Conservation (phyloP, 352 stramenopile species). For the Phytophthora sp. region DNA sequence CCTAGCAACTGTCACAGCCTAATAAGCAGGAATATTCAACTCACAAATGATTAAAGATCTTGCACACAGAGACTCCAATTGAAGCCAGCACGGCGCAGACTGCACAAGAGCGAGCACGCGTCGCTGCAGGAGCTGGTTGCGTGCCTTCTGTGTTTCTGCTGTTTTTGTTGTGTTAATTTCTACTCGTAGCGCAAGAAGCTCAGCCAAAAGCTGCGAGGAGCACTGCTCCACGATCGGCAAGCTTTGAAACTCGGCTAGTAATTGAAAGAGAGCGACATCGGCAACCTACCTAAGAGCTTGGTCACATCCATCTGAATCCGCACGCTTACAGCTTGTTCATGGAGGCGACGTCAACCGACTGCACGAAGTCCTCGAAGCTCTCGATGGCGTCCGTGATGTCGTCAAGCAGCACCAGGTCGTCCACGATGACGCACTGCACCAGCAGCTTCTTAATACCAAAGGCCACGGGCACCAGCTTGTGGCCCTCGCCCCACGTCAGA, state of each 20-base stretch:
- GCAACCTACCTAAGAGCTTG: slow-evolving; percentile 34
- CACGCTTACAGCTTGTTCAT: slow-evolving; percentile 89
- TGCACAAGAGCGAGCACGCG: slow-evolving; percentile 19
- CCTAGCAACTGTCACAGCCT: not conserved
- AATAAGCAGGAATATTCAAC: not conserved
- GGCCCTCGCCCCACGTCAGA: slow-evolving; percentile 79
- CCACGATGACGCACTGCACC: slow-evolving; percentile 82
- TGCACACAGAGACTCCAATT: slow-evolving; percentile 14
- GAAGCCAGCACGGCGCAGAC: slow-evolving; percentile 16
- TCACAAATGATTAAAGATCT: slow-evolving; percentile 9
- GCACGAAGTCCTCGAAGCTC: slow-evolving; percentile 84
- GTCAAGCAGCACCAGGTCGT: slow-evolving; percentile 80
- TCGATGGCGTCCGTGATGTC: slow-evolving; percentile 87
- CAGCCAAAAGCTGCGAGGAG: slow-evolving; percentile 7
- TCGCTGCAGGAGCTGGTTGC: slow-evolving; percentile 10
- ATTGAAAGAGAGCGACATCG: not conserved
- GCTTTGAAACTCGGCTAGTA: slow-evolving; percentile 19
- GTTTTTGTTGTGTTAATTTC: slow-evolving; percentile 40
- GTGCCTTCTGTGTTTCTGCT: slow-evolving; percentile 30
- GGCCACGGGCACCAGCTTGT: slow-evolving; percentile 84
- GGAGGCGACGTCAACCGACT: slow-evolving; percentile 83
- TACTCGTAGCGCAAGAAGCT: slow-evolving; percentile 34
- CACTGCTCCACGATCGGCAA: slow-evolving; percentile 9
- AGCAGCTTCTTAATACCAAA: slow-evolving; percentile 90
- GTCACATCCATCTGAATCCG: not conserved